Evolutionary conservation across 1,284 basidiomycete species (phyloP).

Genomic region (Cystobasidium sp.): DNA sequence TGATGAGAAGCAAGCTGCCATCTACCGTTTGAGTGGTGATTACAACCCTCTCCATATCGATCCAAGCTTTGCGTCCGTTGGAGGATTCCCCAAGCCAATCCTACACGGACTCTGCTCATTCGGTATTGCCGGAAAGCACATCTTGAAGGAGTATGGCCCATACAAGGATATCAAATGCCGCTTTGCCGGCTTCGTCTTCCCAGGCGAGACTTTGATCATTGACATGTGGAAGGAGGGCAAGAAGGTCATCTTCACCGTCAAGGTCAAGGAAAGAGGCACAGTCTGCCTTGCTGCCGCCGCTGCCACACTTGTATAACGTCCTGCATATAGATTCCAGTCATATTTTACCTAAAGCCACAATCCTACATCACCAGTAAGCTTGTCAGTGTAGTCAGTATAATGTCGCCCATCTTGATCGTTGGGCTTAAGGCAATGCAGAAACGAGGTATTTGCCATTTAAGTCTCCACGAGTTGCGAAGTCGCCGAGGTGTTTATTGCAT

Average conservation of each 20-base stretch:
- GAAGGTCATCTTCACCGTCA: slow-evolving; percentile 88
- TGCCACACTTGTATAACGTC: slow-evolving; percentile 64
- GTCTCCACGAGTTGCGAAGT: too few species aligned
- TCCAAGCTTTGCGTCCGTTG: slow-evolving; percentile 89
- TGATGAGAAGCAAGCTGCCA: slow-evolving; percentile 74
- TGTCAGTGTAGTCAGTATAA: too few species aligned
- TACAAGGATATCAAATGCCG: slow-evolving; percentile 96
- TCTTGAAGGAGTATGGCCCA: slow-evolving; percentile 81
- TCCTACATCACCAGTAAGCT: not conserved
- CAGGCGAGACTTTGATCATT: slow-evolving; percentile 90
- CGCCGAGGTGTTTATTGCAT: too few species aligned
- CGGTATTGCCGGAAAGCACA: slow-evolving; percentile 93
- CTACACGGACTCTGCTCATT: slow-evolving; percentile 74
- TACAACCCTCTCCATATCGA: slow-evolving; percentile 72
- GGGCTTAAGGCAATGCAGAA: too few species aligned
- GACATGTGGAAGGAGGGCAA: slow-evolving; percentile 97
- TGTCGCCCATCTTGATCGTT: too few species aligned
- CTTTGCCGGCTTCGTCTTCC: slow-evolving; percentile 88
- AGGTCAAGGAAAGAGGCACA: slow-evolving; percentile 74
- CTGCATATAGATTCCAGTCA: not conserved
- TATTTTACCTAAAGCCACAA: not conserved
- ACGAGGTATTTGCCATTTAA: too few species aligned
- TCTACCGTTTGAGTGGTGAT: slow-evolving; percentile 90
- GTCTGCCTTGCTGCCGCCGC: slow-evolving; percentile 74
- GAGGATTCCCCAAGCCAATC: slow-evolving; percentile 86